Conservation (phyloP, 2,329 filamentous ascomycete species). For the Pyrenophora seminiperda region DNA sequence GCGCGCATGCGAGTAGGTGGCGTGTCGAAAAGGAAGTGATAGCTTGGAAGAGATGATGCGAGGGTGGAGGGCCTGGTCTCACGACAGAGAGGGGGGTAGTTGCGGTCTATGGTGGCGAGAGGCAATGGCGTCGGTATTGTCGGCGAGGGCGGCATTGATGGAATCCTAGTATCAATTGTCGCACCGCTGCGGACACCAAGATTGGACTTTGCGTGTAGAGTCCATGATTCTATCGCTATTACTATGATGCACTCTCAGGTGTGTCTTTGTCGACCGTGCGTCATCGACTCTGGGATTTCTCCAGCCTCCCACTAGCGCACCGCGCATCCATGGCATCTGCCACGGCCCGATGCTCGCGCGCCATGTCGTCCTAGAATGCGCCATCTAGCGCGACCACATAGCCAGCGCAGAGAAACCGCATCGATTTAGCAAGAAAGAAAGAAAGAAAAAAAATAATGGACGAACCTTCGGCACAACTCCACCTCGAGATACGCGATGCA, state of each 20-base stretch:
- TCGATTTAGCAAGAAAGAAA: neutral
- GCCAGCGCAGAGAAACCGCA: neutral
- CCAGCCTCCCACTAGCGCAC: constrained; percentile 21
- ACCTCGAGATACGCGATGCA: constrained; percentile 50
- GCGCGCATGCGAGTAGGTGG: too few relatives aligned
- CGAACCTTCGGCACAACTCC: constrained; percentile 48
- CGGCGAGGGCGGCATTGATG: too few relatives aligned
- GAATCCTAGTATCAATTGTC: too few relatives aligned
- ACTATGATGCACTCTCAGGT: neutral
- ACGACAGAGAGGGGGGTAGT: too few relatives aligned
- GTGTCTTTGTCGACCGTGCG: constrained; percentile 18
- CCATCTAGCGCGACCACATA: constrained; percentile 5
- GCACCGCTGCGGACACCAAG: neutral
- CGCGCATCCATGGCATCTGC: constrained; percentile 4
- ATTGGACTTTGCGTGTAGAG: neutral
- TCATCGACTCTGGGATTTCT: constrained; percentile 12
- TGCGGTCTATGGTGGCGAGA: too few relatives aligned
- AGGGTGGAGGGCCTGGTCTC: too few relatives aligned
- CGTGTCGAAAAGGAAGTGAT: too few relatives aligned
- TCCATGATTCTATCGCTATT: neutral
- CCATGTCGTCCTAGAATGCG: constrained; percentile 29
- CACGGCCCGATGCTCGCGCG: constrained; percentile 5
- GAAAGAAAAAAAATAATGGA: constrained; percentile 30
- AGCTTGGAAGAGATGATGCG: too few relatives aligned
- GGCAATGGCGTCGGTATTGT: too few relatives aligned